Percentiles rank a stretch among this genome's conserved stretches.
Conservation (phyloP, 371 early-diverging fungal species). For the Caulochytrium protostelioides region DNA sequence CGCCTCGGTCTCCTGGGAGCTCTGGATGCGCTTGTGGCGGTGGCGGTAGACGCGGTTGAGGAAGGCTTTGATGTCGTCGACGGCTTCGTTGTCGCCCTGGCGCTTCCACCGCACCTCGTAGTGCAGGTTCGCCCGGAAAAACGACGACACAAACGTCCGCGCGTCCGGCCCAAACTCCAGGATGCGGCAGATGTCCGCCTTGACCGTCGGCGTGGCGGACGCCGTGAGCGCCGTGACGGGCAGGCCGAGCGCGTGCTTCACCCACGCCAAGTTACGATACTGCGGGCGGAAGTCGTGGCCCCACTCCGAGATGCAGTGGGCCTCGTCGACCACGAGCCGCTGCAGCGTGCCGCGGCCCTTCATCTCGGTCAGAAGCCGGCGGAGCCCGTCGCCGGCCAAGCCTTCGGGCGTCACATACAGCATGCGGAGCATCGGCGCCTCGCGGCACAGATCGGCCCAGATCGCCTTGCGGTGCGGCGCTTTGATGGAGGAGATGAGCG, state of each 20-base stretch:
- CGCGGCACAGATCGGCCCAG: too few relatives aligned
- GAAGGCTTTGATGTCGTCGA: conserved; percentile 6
- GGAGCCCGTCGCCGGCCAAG: conserved; percentile 15
- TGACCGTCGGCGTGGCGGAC: conserved; percentile 18
- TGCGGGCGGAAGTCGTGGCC: conserved; percentile 19
- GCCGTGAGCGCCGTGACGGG: conserved; percentile 24
- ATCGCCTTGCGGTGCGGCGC: too few relatives aligned
- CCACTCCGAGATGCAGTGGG: conserved; percentile 28
- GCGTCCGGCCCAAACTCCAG: conserved; percentile 4
- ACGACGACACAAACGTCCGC: conserved; percentile 7
- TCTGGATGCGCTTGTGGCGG: not conserved
- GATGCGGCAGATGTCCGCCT: conserved; percentile 12
- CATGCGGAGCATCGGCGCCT: too few relatives aligned
- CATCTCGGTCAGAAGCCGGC: conserved; percentile 6
- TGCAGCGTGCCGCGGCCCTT: conserved; percentile 7
- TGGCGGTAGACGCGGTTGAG: conserved; percentile 1
- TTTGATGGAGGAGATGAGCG: too few relatives aligned
- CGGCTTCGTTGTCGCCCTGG: conserved; percentile 7
- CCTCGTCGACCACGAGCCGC: conserved; percentile 23
- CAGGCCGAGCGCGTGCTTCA: conserved; percentile 7
- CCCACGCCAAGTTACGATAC: conserved; percentile 15
- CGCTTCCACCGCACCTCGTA: conserved; percentile 18
- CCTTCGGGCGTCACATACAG: conserved; percentile 27
- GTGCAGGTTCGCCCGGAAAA: conserved; percentile 18
- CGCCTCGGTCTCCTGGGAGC: not conserved